Conservation (phyloP, 768 basidiomycete genomes). For the Rhizopogon salebrosus region DNA sequence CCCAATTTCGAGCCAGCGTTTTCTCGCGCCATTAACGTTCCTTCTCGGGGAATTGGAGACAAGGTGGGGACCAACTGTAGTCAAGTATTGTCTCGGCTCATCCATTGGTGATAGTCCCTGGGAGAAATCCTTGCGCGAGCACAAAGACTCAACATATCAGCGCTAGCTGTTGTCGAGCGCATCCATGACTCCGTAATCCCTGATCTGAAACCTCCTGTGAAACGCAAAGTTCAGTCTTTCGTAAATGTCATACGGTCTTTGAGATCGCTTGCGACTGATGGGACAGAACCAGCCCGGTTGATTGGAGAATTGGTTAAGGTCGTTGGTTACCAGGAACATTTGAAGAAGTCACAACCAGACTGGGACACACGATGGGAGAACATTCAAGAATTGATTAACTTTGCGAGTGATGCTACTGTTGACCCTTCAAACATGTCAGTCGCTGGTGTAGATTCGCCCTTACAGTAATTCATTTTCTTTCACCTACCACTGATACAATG, state of each 20-base stretch:
- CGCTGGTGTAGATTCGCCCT: neutral
- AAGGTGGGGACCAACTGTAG: conserved; percentile 43
- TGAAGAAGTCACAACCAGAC: conserved; percentile 69
- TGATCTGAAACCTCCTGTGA: conserved; percentile 63
- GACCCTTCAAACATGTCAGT: conserved; percentile 9
- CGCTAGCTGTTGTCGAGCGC: conserved; percentile 54
- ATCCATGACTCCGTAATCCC: conserved; percentile 57
- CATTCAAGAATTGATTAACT: conserved; percentile 78
- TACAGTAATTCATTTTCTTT: neutral
- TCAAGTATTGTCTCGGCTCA: neutral
- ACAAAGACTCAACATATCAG: conserved; percentile 43
- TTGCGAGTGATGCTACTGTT: conserved; percentile 54
- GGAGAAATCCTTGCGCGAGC: conserved; percentile 52
- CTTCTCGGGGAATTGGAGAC: conserved; percentile 68
- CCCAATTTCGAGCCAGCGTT: conserved; percentile 63
- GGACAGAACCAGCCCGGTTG: conserved; percentile 56
- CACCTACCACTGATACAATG: neutral
- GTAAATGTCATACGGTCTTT: conserved; percentile 50
- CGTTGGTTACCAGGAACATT: conserved; percentile 61
- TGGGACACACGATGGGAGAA: conserved; percentile 81
- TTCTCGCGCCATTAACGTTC: conserved; percentile 65
- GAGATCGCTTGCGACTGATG: conserved; percentile 49
- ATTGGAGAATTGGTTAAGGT: conserved; percentile 53
- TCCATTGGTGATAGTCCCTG: conserved; percentile 42
- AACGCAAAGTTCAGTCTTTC: conserved; percentile 57